phyloP scores from a whole-genome alignment of 331 rosid species.

The Cydonia oblonga region DNA sequence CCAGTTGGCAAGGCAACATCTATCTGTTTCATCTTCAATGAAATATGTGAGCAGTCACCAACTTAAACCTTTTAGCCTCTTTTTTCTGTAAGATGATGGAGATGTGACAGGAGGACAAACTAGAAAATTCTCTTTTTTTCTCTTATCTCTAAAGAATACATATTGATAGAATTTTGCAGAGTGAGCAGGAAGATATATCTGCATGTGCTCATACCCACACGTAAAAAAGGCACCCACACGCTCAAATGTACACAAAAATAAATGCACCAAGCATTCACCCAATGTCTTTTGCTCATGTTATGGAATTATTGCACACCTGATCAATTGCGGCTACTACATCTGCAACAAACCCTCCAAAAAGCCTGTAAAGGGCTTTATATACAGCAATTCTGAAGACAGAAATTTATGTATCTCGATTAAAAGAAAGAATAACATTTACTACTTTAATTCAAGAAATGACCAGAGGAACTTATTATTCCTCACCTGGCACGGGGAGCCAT shows the following conservation, averaged over 20 bases:
- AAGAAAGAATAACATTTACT: slow-evolving; percentile 13
- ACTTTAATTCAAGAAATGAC: slow-evolving; percentile 13
- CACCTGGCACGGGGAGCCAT: slow-evolving; percentile 99
- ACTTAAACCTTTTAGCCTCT: neutral
- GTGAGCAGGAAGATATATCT: neutral
- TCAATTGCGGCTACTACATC: slow-evolving; percentile 99
- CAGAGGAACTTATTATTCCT: slow-evolving; percentile 20
- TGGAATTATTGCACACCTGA: slow-evolving; percentile 50
- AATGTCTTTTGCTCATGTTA: neutral
- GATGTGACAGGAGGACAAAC: neutral
- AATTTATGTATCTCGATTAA: slow-evolving; percentile 12
- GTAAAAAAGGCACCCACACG: neutral
- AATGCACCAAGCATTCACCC: slow-evolving; percentile 5
- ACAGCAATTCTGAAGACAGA: slow-evolving; percentile 82
- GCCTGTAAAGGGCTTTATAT: slow-evolving; percentile 93
- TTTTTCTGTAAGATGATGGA: neutral
- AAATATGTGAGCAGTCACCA: neutral
- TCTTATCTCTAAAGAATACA: neutral
- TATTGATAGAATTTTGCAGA: neutral
- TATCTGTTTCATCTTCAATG: neutral
- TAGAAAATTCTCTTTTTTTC: neutral
- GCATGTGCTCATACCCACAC: neutral
- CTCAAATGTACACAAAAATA: neutral
- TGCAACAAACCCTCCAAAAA: slow-evolving; percentile 93
- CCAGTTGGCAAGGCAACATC: neutral